These are phyloP conservation scores for Parafenestella ontariensis DNA, from an alignment of 2,329 filamentous ascomycete species.

Conservation along the genomic window DNA sequence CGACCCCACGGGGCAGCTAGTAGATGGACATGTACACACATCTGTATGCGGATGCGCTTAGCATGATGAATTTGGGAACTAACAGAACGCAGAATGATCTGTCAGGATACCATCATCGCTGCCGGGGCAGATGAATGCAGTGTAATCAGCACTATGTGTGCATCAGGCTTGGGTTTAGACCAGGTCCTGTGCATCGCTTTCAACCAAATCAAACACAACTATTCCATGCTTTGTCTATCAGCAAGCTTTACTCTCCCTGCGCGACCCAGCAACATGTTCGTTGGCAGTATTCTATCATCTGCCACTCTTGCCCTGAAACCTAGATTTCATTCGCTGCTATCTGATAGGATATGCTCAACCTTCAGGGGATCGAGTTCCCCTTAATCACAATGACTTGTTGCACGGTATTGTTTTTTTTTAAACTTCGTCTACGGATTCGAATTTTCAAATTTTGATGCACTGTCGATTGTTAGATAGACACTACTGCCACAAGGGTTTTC, in stretches of 20 bases:
- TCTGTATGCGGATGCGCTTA: constrained; percentile 7
- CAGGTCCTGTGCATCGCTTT: not conserved
- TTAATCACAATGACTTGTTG: not conserved
- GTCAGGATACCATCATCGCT: not conserved
- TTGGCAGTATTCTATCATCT: not conserved
- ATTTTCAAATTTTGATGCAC: not conserved
- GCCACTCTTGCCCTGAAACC: not conserved
- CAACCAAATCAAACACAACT: not conserved
- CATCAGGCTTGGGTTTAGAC: not conserved
- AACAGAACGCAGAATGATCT: constrained; percentile 5
- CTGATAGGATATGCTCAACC: not conserved
- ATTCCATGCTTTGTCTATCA: not conserved
- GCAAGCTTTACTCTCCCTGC: not conserved
- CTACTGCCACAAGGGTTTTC: too few species aligned
- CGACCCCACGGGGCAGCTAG: not conserved
- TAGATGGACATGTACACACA: not conserved
- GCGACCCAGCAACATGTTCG: not conserved
- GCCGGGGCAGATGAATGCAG: not conserved
- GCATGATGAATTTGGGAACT: constrained; percentile 1
- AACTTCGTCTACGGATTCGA: not conserved
- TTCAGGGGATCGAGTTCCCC: not conserved
- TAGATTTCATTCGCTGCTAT: not conserved
- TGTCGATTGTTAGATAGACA: not conserved
- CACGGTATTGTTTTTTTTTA: not conserved
- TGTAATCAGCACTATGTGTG: not conserved